A percentile compares a stretch with the other conserved stretches of the same genome.
These are phyloP conservation scores for Elongisporangium anandrum DNA, from an alignment of 352 stramenopile species.

Conservation along the genomic window DNA sequence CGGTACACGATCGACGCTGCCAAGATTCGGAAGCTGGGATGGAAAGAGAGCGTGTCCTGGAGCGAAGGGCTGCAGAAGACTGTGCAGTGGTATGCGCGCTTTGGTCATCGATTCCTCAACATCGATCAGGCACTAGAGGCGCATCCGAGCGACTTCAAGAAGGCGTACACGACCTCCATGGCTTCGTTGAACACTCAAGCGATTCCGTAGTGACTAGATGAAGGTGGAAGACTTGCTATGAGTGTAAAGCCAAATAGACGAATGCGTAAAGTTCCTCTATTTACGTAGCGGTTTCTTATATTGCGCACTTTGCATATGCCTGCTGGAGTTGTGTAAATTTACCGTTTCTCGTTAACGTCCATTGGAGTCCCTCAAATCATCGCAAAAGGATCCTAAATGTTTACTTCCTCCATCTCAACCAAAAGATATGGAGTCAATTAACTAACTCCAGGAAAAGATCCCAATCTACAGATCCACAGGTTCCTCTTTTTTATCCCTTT, in stretches of 20 bases:
- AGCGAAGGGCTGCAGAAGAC: slow-evolving; percentile 90
- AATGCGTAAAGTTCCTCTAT: not conserved
- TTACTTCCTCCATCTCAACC: too few relatives aligned
- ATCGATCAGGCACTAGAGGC: slow-evolving; percentile 80
- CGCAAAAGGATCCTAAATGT: too few relatives aligned
- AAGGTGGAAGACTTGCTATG: not conserved
- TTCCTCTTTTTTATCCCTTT: not conserved
- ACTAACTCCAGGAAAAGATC: too few relatives aligned
- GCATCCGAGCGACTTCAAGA: slow-evolving; percentile 76
- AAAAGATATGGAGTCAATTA: too few relatives aligned
- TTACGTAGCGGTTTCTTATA: too few relatives aligned
- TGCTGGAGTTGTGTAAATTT: too few relatives aligned
- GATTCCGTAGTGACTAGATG: not conserved
- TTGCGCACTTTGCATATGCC: too few relatives aligned
- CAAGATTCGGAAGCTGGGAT: slow-evolving; percentile 91
- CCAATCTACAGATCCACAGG: too few relatives aligned
- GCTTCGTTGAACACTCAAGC: not conserved
- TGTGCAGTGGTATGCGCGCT: slow-evolving; percentile 87
- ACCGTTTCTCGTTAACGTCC: too few relatives aligned
- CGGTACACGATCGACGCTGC: slow-evolving; percentile 95
- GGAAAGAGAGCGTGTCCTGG: slow-evolving; percentile 91
- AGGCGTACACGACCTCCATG: slow-evolving; percentile 38
- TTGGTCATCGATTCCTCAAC: slow-evolving; percentile 75
- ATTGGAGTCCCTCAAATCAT: too few relatives aligned
- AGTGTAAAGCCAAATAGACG: not conserved